Percentiles rank a stretch among this genome's conserved stretches.
Evolutionary conservation across 805 yeast species (phyloP).

Genomic region (Kurtzmaniella cleridarum): DNA sequence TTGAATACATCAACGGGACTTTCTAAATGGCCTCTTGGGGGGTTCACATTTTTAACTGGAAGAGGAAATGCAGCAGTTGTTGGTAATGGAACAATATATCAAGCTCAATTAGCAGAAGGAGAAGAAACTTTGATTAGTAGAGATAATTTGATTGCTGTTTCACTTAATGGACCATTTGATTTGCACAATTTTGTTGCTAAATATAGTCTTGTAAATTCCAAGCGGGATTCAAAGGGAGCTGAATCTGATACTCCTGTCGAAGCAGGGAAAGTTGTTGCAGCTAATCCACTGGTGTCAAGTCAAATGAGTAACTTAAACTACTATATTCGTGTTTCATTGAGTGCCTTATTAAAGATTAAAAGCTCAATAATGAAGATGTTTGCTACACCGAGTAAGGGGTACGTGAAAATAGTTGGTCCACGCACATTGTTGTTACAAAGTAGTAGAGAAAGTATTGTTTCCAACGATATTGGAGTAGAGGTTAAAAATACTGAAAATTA

Average conservation of each 20-base stretch:
- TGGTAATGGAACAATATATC: slow-evolving; percentile 52
- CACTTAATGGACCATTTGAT: slow-evolving; percentile 45
- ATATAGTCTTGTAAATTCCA: slow-evolving; percentile 12
- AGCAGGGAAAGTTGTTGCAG: not conserved
- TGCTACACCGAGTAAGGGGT: slow-evolving; percentile 27
- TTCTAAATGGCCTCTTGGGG: slow-evolving; percentile 26
- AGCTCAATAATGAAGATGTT: too few species aligned
- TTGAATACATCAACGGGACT: slow-evolving; percentile 37
- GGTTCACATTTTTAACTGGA: slow-evolving; percentile 48
- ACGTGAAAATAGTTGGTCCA: slow-evolving; percentile 51
- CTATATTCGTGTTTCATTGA: too few species aligned
- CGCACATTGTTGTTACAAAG: slow-evolving; percentile 46
- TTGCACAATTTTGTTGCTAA: slow-evolving; percentile 34
- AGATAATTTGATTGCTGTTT: slow-evolving; percentile 43
- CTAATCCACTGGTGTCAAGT: not conserved
- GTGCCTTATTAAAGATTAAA: too few species aligned
- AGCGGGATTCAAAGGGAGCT: slow-evolving; percentile 5
- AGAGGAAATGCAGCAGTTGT: slow-evolving; percentile 52
- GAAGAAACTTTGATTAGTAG: slow-evolving; percentile 47
- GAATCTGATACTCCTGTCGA: slow-evolving; percentile 7
- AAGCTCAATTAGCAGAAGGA: slow-evolving; percentile 35
- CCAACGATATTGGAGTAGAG: not conserved
- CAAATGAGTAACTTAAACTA: not conserved
- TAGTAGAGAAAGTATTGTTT: slow-evolving; percentile 19
- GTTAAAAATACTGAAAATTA: not conserved